These are phyloP conservation scores for Phytophthora rubi DNA, from an alignment of 352 stramenopile species.

Conservation along the genomic window DNA sequence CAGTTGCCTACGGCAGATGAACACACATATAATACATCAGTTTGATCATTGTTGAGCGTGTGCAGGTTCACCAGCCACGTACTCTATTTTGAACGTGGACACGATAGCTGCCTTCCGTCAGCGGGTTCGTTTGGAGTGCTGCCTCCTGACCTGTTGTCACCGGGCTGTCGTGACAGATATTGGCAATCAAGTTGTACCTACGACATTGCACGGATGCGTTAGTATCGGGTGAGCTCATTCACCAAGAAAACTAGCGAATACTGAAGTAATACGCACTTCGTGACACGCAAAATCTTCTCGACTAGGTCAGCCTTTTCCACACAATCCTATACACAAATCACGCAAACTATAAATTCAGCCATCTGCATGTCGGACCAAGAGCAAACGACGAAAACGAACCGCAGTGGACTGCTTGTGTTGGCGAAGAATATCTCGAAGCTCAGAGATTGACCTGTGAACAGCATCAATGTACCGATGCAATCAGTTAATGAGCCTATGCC, in stretches of 20 bases:
- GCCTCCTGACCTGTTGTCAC: slow-evolving; percentile 93
- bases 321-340: slow-evolving; percentile 52
- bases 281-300: slow-evolving; percentile 67
- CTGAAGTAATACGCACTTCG: slow-evolving; percentile 48
- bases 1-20: slow-evolving; percentile 70
- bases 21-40: slow-evolving; percentile 13
- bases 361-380: neutral
- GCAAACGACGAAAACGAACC: slow-evolving; percentile 25
- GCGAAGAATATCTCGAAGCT: slow-evolving; percentile 65
- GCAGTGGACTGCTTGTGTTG: slow-evolving; percentile 59
- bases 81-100: slow-evolving; percentile 96
- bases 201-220: slow-evolving; percentile 8
- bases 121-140: slow-evolving; percentile 88
- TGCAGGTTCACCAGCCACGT: slow-evolving; percentile 24
- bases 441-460: slow-evolving; percentile 56
- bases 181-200: slow-evolving; percentile 98
- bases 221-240: neutral
- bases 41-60: slow-evolving; percentile 4
- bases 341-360: neutral
- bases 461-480: neutral
- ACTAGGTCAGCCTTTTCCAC: slow-evolving; percentile 84
- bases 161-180: slow-evolving; percentile 97
- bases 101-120: slow-evolving; percentile 97
- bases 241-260: neutral
- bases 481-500: neutral